phyloP scores from a whole-genome alignment of 306 rosid genomes.

The Cucurbita ficifolia region DNA sequence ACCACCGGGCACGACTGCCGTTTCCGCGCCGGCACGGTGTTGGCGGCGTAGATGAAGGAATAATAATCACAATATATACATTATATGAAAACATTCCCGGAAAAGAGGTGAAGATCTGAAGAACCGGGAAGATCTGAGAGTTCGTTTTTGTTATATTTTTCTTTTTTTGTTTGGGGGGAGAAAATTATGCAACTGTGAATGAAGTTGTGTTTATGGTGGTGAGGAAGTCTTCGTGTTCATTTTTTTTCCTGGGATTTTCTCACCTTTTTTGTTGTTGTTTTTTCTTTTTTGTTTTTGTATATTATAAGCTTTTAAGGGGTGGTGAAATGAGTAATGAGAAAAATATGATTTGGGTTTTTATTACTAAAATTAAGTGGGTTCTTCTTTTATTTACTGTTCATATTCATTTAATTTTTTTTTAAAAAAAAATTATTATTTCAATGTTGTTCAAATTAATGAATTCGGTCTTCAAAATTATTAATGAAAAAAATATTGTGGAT shows the following conservation, averaged over 20 bases:
- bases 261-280: not conserved
- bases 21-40: conserved; percentile 59
- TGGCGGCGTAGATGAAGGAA: conserved; percentile 36
- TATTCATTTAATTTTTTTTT: not conserved
- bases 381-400: not conserved
- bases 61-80: not conserved
- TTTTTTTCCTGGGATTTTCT: conserved; percentile 1
- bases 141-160: not conserved
- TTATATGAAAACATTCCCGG: not conserved
- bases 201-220: not conserved
- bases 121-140: not conserved
- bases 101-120: not conserved
- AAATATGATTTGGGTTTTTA: not conserved
- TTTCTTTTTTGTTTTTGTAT: not conserved
- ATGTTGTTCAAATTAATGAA: too few species aligned
- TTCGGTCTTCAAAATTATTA: too few species aligned
- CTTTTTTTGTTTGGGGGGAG: not conserved
- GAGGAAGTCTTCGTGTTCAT: conserved; percentile 4
- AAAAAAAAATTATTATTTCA: too few species aligned
- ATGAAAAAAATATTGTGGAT: too few species aligned
- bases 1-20: conserved; percentile 28
- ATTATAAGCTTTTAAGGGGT: not conserved
- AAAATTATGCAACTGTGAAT: conserved; percentile 5
- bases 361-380: not conserved
- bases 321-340: not conserved